Percentiles rank a stretch among this genome's conserved stretches.
phyloP scores from a whole-genome alignment of 2,329 filamentous ascomycete genomes.

The Dactylellina parvicollis region DNA sequence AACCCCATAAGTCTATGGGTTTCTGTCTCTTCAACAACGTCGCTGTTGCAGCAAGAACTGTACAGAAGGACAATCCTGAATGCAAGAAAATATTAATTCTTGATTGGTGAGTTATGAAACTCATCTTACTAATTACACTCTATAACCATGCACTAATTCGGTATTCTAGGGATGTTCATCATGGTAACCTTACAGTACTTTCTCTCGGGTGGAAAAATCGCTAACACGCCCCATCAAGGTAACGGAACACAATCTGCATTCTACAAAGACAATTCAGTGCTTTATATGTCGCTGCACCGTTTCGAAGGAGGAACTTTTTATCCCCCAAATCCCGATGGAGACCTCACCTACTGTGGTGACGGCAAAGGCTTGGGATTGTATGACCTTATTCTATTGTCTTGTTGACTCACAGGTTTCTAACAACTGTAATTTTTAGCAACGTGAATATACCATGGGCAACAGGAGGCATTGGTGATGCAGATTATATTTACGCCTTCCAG shows the following conservation, averaged over 20 bases:
- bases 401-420: constrained; percentile 3
- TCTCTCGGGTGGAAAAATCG: neutral
- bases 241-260: constrained; percentile 98
- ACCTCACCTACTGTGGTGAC: constrained; percentile 70
- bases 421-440: constrained; percentile 63
- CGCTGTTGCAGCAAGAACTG: constrained; percentile 87
- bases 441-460: constrained; percentile 75
- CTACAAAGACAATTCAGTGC: constrained; percentile 90
- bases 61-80: constrained; percentile 81
- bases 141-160: too few species aligned
- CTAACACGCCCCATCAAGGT: constrained; percentile 63
- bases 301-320: constrained; percentile 87
- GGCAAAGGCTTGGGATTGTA: constrained; percentile 69
- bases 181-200: constrained; percentile 64
- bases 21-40: constrained; percentile 98
- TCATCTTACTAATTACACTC: constrained; percentile 16
- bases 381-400: constrained; percentile 48
- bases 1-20: constrained; percentile 84
- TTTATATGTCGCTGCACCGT: constrained; percentile 95
- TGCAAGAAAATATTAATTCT: constrained; percentile 92
- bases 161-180: constrained; percentile 75
- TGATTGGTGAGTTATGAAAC: constrained; percentile 77
- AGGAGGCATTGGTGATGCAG: constrained; percentile 88
- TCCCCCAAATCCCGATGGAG: constrained; percentile 71
- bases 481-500: constrained; percentile 96